Conservation (phyloP, 2,329 filamentous ascomycete species). For the Aspergillus novoparasiticus region DNA sequence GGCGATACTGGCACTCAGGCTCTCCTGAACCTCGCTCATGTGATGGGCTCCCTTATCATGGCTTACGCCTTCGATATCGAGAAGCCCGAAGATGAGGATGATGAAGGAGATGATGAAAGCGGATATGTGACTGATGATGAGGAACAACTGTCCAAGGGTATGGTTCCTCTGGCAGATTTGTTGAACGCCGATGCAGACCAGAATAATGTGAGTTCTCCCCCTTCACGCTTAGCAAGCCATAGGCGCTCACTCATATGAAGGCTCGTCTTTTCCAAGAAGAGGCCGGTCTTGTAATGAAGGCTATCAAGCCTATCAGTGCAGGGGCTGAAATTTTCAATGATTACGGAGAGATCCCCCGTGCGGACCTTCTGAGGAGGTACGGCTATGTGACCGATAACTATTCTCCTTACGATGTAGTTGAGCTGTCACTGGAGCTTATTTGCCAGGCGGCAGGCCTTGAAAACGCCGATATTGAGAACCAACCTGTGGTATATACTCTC, state of each 20-base stretch:
- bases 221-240: not conserved
- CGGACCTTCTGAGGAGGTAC: conserved; percentile 80
- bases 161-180: conserved; percentile 89
- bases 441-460: conserved; percentile 42
- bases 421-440: conserved; percentile 68
- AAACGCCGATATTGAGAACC: conserved; percentile 29
- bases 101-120: conserved; percentile 52
- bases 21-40: conserved; percentile 65
- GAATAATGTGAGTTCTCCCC: conserved; percentile 66
- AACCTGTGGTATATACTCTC: conserved; percentile 33
- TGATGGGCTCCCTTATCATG: conserved; percentile 88
- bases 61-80: conserved; percentile 87
- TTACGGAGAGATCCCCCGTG: conserved; percentile 81
- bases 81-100: conserved; percentile 58
- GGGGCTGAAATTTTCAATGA: conserved; percentile 85
- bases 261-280: conserved; percentile 64
- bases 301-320: conserved; percentile 66
- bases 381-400: conserved; percentile 85
- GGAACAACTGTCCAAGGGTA: conserved; percentile 71
- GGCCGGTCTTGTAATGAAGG: conserved; percentile 67
- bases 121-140: conserved; percentile 63
- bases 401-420: conserved; percentile 77
- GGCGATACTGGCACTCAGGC: conserved; percentile 46
- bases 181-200: conserved; percentile 81
- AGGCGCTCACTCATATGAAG: conserved; percentile 26